Base-by-base conservation (phyloP, 371 early-diverging fungal species). In the Mucor saturninus region DNA sequence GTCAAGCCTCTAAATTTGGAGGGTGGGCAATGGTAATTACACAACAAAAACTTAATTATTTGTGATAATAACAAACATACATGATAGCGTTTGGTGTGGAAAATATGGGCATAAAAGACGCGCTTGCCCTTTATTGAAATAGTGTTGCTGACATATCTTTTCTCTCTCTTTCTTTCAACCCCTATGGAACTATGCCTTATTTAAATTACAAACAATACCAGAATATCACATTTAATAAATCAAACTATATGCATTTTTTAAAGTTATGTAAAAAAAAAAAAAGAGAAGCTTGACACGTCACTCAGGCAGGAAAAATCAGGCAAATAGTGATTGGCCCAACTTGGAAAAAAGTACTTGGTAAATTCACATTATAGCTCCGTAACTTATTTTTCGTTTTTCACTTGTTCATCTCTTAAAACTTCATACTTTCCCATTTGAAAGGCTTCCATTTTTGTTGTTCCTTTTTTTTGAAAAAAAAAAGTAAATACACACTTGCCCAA, bases 1-100 rank as follows among this genome's bases (percentile, higher is more conserved):
- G 32, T 56, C 2, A 56, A 56, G 11, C 56, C 56, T 8, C 31
- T 56, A n/a, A 56, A 56, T 32, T 56, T 56, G 11, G 56, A 56
- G 31, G 56, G 56, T n/a, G 56, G 56, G 10, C 56, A 56, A 32
- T 56, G 56, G 56, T 56, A 21, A 21, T 21, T 21, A 21, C 1
- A 21, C 21, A 21, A 31, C 21, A 26, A 21, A n/a, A 21, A 6
- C 46, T 46, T 21, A 46, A 10, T 4, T 30, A 49, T 50, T 30
- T 50, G 10, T n/a, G 43, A 42, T 14, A 42, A 4, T 42, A 42
- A 42, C 43, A 42, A 42, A 42, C n/a, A 42, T 42, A 42, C 43
- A 42, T 14, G 43, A 13, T 50, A 58, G 58, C 13, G 26, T 13
- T 30, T 58, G 58, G 58, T 58, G 58, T 26, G 58, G 58, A 32